These are phyloP conservation scores for Malassezia globosa DNA, from an alignment of 1,284 basidiomycete species.

Conservation along the genomic window DNA sequence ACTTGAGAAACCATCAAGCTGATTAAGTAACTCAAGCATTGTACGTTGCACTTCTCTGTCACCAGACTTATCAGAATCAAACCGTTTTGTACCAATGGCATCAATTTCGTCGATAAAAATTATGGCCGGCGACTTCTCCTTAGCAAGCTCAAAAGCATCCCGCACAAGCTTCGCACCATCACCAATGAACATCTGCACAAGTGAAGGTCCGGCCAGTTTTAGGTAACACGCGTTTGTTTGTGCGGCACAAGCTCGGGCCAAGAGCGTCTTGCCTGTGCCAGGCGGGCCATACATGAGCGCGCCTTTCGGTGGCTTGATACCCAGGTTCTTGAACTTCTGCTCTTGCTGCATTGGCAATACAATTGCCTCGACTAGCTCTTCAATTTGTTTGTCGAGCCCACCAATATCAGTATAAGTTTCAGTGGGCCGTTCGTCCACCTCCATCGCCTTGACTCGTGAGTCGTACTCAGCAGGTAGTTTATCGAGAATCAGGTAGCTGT, in stretches of 20 bases:
- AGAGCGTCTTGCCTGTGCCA: conserved; percentile 91
- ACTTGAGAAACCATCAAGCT: conserved; percentile 69
- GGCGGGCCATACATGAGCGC: conserved; percentile 70
- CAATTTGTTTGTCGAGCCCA: conserved; percentile 69
- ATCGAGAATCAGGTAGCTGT: conserved; percentile 94
- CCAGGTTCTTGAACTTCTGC: conserved; percentile 67
- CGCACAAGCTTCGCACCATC: conserved; percentile 97
- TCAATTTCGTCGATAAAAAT: conserved; percentile 99
- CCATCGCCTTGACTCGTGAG: conserved; percentile 77
- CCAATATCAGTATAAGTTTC: conserved; percentile 70
- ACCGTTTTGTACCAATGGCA: conserved; percentile 95
- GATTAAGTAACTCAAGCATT: conserved; percentile 94
- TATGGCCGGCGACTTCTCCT: conserved; percentile 93
- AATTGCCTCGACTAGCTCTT: conserved; percentile 68
- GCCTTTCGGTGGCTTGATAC: conserved; percentile 69
- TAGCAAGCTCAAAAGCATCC: conserved; percentile 90
- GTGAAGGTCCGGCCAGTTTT: conserved; percentile 65
- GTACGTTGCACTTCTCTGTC: conserved; percentile 98
- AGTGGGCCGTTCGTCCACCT: conserved; percentile 71
- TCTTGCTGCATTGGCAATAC: conserved; percentile 70
- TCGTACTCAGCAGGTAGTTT: conserved; percentile 68
- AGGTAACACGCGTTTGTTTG: conserved; percentile 72
- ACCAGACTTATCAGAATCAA: conserved; percentile 92
- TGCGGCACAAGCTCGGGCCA: conserved; percentile 77
- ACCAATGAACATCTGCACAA: conserved; percentile 80